phyloP scores from a whole-genome alignment of 345 rosid genomes.

The Odontarrhena argentea region DNA sequence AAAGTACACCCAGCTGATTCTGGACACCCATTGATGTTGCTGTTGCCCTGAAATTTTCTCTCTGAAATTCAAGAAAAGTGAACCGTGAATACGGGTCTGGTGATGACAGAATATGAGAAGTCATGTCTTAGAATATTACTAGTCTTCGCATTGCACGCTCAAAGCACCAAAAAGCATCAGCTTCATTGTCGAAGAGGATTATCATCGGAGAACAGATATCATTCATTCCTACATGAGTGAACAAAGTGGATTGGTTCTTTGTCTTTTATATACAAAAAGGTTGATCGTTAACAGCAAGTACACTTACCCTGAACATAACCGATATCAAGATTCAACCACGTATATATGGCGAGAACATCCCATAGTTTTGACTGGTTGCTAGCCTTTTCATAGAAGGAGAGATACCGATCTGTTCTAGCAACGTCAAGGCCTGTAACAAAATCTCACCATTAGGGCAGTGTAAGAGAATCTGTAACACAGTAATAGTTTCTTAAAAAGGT shows the following conservation, averaged over 20 bases:
- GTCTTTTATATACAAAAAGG: not conserved
- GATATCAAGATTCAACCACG: slow-evolving; percentile 88
- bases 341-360: slow-evolving; percentile 82
- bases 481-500: not conserved
- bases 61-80: slow-evolving; percentile 51
- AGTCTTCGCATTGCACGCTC: slow-evolving; percentile 87
- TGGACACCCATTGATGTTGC: slow-evolving; percentile 86
- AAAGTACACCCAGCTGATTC: slow-evolving; percentile 76
- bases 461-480: no score
- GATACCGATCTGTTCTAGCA: slow-evolving; percentile 82
- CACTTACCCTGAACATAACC: slow-evolving; percentile 85
- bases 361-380: slow-evolving; percentile 77
- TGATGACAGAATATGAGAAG: slow-evolving; percentile 23
- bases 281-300: slow-evolving; percentile 9
- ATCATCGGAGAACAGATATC: slow-evolving; percentile 95
- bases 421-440: slow-evolving; percentile 83
- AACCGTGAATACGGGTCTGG: slow-evolving; percentile 7
- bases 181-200: slow-evolving; percentile 87
- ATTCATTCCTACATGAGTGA: slow-evolving; percentile 74
- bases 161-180: slow-evolving; percentile 97
- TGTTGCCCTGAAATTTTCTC: slow-evolving; percentile 82
- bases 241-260: slow-evolving; percentile 10
- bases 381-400: slow-evolving; percentile 73
- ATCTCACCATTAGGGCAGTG: slow-evolving; percentile 3
- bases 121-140: slow-evolving; percentile 47